These are phyloP conservation scores for Tilletiaria anomala DNA, from an alignment of 1,284 basidiomycete genomes.

Conservation along the genomic window DNA sequence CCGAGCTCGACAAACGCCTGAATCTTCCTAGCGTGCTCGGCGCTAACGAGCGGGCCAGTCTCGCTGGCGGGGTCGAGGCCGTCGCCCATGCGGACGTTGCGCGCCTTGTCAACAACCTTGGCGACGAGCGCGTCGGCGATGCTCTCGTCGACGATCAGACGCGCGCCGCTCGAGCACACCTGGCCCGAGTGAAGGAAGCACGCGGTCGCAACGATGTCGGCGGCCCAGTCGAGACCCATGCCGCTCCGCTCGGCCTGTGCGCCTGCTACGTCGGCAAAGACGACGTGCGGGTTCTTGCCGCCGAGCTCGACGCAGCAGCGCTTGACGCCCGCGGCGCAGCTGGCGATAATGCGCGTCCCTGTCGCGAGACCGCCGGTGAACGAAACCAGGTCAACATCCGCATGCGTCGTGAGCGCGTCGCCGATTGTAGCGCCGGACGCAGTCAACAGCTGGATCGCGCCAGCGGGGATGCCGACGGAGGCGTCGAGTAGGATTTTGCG, in stretches of 20 bases:
- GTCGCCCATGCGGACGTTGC: slow-evolving; percentile 30
- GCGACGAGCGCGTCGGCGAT: slow-evolving; percentile 34
- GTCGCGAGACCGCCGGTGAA: slow-evolving; percentile 38
- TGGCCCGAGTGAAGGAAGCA: slow-evolving; percentile 39
- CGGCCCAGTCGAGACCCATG: slow-evolving; percentile 34
- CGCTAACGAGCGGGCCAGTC: slow-evolving; percentile 35
- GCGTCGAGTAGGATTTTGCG: slow-evolving; percentile 28
- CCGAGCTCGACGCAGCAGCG: slow-evolving; percentile 37
- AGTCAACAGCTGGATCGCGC: slow-evolving; percentile 31
- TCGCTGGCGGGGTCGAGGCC: slow-evolving; percentile 27
- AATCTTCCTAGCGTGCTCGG: slow-evolving; percentile 28
- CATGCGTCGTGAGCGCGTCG: slow-evolving; percentile 23
- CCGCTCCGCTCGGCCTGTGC: too few species aligned
- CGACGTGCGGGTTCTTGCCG: slow-evolving; percentile 37
- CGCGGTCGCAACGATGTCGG: slow-evolving; percentile 35
- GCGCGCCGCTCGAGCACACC: slow-evolving; percentile 35
- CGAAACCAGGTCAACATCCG: slow-evolving; percentile 35
- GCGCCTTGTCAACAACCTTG: slow-evolving; percentile 32
- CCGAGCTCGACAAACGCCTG: slow-evolving; percentile 28
- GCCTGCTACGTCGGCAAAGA: slow-evolving; percentile 36
- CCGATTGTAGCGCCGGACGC: slow-evolving; percentile 32
- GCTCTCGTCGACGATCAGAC: slow-evolving; percentile 36
- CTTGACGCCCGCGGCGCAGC: slow-evolving; percentile 31
- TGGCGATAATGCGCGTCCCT: slow-evolving; percentile 27
- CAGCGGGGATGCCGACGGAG: slow-evolving; percentile 19